phyloP scores from a whole-genome alignment of 1,139 yeast genomes.

The Taphrina confusa region DNA sequence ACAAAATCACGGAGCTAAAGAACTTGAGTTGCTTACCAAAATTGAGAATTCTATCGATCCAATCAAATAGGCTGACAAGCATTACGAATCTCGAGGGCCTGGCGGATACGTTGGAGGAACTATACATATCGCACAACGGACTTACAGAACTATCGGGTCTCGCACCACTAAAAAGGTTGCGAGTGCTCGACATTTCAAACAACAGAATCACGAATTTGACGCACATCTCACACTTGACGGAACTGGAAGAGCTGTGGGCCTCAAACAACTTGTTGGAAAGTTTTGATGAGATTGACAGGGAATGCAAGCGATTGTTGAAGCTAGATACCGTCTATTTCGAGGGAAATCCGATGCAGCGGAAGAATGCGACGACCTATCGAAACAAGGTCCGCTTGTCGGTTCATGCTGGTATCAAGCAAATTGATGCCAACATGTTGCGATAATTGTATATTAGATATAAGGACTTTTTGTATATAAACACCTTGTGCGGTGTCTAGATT shows the following conservation, averaged over 20 bases:
- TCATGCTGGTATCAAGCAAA: conserved; percentile 67
- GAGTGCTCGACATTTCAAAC: conserved; percentile 77
- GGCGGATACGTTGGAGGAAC: conserved; percentile 67
- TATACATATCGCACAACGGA: conserved; percentile 86
- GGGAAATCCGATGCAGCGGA: conserved; percentile 82
- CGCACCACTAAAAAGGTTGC: conserved; percentile 66
- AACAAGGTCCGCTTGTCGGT: conserved; percentile 74
- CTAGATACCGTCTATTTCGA: conserved; percentile 91
- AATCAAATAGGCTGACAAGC: conserved; percentile 76
- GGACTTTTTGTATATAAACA: too few species aligned
- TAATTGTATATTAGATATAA: too few species aligned
- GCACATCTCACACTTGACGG: conserved; percentile 62
- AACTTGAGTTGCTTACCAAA: conserved; percentile 63
- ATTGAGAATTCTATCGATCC: conserved; percentile 78
- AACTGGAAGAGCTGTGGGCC: conserved; percentile 92
- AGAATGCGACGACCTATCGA: conserved; percentile 77
- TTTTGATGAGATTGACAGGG: conserved; percentile 67
- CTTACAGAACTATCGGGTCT: conserved; percentile 74
- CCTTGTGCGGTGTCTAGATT: too few species aligned
- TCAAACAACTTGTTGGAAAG: conserved; percentile 70
- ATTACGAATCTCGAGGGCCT: conserved; percentile 79
- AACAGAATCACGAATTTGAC: conserved; percentile 66
- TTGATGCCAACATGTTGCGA: conserved; percentile 44
- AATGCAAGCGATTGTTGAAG: conserved; percentile 62
- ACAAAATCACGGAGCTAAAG: conserved; percentile 61